Base-by-base conservation (phyloP, 441 rosid species). In the Corymbia calophylla region DNA sequence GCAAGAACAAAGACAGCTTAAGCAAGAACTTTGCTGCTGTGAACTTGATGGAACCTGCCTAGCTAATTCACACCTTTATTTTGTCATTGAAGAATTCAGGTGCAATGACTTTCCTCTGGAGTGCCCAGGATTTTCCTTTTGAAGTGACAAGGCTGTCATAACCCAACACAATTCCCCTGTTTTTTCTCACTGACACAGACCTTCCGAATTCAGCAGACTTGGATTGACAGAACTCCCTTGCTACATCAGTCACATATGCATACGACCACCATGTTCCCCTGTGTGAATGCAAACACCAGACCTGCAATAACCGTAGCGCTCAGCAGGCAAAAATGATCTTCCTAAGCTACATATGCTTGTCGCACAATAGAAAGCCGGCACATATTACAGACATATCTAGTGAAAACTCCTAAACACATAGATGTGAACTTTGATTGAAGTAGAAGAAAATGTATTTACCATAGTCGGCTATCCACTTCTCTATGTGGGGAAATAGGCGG, bases 201-300 rank as follows among this genome's bases (percentile, higher is more conserved):
- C 90, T 85, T 53, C 84, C 90, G 17, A 86, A 86, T 85, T 89
- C 88, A 27, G 88, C 49, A 31, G 88, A 85, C 86, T 62, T 89
- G 82, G 58, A 58, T 48, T 89, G 90, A 44, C 88, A 89, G 88
- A 89, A 85, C 47, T 89, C 90, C 48, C 32, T 85, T 4, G 39
- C 88, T 12, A 86, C 51, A 3, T 86, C 90, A 9, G 84, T 89
- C 23, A 4, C 88, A 49, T 21, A 89, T 0, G 84, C 88, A 89
- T 84, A 86, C 66, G 2, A 66, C 23, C 9, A 86, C 88, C 18
- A 27, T 86, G 88, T 17, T 89, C 39, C 85, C 88, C 51, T n/a
- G 44, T 23, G 85, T 60, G 90, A 89, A 89, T 23, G 66, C 39
- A 86, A 64, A 89, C n/a, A 86, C 53, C 15, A 1, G 58, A 53